These are phyloP conservation scores for Colletotrichum spinosum DNA, from an alignment of 2,329 filamentous ascomycete genomes.

Conservation along the genomic window DNA sequence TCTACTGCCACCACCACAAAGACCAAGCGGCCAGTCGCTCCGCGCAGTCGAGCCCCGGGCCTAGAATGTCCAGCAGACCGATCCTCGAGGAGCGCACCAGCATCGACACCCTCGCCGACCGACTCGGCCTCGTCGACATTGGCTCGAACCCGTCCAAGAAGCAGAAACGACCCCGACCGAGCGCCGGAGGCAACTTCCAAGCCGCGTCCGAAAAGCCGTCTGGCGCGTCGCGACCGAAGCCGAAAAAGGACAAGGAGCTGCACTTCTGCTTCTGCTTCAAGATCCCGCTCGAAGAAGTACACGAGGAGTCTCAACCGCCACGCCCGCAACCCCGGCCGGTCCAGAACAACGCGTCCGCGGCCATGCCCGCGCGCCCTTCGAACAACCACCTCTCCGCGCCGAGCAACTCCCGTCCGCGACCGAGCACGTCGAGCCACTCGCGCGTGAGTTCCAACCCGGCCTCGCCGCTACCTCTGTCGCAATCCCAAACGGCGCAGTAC, in stretches of 20 bases:
- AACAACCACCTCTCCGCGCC: slow-evolving; percentile 37
- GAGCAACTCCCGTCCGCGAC: slow-evolving; percentile 36
- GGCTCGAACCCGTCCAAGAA: slow-evolving; percentile 51
- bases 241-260: slow-evolving; percentile 47
- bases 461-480: slow-evolving; percentile 45
- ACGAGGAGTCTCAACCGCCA: slow-evolving; percentile 45
- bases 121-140: slow-evolving; percentile 80
- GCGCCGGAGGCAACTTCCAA: background rate
- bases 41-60: slow-evolving; percentile 58
- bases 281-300: slow-evolving; percentile 58
- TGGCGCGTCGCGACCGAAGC: slow-evolving; percentile 38
- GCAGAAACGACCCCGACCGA: slow-evolving; percentile 43
- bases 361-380: slow-evolving; percentile 28
- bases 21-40: slow-evolving; percentile 79
- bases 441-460: slow-evolving; percentile 45
- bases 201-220: slow-evolving; percentile 31
- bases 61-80: slow-evolving; percentile 57
- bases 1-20: slow-evolving; percentile 96
- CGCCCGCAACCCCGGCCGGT: slow-evolving; percentile 61
- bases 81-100: slow-evolving; percentile 77
- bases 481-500: slow-evolving; percentile 57
- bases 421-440: slow-evolving; percentile 41
- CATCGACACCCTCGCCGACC: slow-evolving; percentile 86
- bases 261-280: slow-evolving; percentile 66
- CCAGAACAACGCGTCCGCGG: slow-evolving; percentile 46